These are phyloP conservation scores for Tetrahymena borealis DNA, from an alignment of 73 alveolate species.

Conservation along the genomic window DNA sequence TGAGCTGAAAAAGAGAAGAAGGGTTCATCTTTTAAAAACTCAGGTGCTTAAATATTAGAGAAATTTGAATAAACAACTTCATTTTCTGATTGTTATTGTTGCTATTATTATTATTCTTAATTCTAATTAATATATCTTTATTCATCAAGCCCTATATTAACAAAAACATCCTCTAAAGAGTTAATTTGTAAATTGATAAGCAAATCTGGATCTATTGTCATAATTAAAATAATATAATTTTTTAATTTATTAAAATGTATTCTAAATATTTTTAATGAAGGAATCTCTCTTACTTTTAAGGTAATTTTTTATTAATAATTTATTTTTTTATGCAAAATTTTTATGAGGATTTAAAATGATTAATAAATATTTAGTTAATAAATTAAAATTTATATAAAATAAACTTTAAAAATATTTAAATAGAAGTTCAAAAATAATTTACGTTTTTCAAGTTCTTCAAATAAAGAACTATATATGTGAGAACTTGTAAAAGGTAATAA, in stretches of 20 bases:
- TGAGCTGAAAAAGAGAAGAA: not conserved
- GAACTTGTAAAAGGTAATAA: not conserved
- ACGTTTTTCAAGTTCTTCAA: not conserved
- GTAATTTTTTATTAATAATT: too few relatives aligned
- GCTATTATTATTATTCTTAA: not conserved
- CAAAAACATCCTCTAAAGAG: conserved; percentile 33
- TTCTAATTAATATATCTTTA: not conserved
- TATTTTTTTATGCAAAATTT: too few relatives aligned
- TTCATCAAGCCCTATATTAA: conserved; percentile 42
- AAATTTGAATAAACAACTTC: not conserved
- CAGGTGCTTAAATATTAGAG: not conserved
- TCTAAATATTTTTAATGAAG: too few relatives aligned
- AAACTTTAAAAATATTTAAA: too few relatives aligned
- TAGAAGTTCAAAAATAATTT: too few relatives aligned
- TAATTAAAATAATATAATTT: not conserved
- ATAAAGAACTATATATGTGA: not conserved
- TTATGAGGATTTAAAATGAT: too few relatives aligned
- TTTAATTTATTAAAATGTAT: not conserved
- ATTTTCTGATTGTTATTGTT: not conserved
- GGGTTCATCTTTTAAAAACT: conserved; percentile 2
- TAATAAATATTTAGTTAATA: too few relatives aligned
- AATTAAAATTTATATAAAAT: too few relatives aligned
- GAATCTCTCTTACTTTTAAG: too few relatives aligned
- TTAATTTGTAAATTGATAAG: conserved; percentile 1
- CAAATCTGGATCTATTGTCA: not conserved